Conservation (phyloP, 768 basidiomycete species). For the Amanita thiersii region DNA sequence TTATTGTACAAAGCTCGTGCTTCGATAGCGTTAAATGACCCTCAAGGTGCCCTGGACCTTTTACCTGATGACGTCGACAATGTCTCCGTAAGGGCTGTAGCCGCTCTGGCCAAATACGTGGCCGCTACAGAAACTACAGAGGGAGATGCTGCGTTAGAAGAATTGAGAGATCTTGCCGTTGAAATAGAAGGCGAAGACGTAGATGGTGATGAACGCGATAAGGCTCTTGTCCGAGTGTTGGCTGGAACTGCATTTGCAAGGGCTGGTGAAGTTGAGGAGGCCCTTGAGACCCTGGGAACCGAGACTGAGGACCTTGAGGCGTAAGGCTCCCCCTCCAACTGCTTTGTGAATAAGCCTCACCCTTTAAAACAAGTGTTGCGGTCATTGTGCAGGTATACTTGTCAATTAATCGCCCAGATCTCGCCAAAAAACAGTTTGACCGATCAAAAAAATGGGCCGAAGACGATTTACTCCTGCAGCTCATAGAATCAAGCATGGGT, state of each 20-base stretch:
- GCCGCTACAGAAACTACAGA: slow-evolving; percentile 31
- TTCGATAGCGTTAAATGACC: slow-evolving; percentile 59
- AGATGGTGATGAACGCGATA: slow-evolving; percentile 60
- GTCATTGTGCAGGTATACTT: slow-evolving; percentile 82
- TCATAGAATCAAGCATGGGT: slow-evolving; percentile 79
- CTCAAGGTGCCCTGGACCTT: slow-evolving; percentile 47
- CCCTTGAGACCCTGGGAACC: slow-evolving; percentile 77
- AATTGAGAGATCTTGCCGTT: slow-evolving; percentile 76
- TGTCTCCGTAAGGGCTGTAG: slow-evolving; percentile 60
- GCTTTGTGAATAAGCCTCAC: background rate
- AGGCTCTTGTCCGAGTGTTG: slow-evolving; percentile 65
- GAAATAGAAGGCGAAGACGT: slow-evolving; percentile 80
- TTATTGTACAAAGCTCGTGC: slow-evolving; percentile 78
- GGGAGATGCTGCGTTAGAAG: slow-evolving; percentile 62
- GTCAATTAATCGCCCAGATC: slow-evolving; percentile 80
- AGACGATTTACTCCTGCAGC: slow-evolving; percentile 83
- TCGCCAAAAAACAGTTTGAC: slow-evolving; percentile 81
- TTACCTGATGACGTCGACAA: slow-evolving; percentile 53
- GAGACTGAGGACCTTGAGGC: slow-evolving; percentile 80
- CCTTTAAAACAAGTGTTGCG: slow-evolving; percentile 50
- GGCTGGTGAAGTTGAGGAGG: slow-evolving; percentile 86
- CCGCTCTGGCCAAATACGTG: slow-evolving; percentile 67
- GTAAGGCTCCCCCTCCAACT: slow-evolving; percentile 39
- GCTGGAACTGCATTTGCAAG: slow-evolving; percentile 83
- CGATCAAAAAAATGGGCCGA: slow-evolving; percentile 81